Base-by-base conservation (phyloP, 169 alveolate species). In the Cystoisospora suis region DNA sequence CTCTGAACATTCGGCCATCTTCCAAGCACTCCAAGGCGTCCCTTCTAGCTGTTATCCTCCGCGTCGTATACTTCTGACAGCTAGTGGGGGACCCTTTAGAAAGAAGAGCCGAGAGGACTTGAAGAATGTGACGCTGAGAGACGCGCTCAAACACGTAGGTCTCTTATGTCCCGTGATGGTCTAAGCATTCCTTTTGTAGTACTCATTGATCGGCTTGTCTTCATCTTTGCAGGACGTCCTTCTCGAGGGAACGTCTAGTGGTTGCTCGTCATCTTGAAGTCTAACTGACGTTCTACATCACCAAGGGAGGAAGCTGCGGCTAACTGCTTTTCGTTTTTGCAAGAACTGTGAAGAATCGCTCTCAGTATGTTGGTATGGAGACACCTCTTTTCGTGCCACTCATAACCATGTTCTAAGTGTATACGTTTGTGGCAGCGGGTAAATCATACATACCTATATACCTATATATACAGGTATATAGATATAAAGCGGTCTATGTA, bases 1-100 rank as follows among this genome's bases (percentile, higher is more conserved):
- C 88, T 95, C 97, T 1, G 98, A 96, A 88, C 98, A 96, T 91
- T 94, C 95, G 61, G 98, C 98, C 56, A 93, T 96, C 42, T 96
- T 93, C 87, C 98, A 96, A 90, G 96, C 97, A 47, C 90, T 96
- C 42, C 94, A 94, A 69, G 94, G 92, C 12, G 83, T 59, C 56
- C 72, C 83, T 15, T 72, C 79, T 72, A 9, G 47, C 3, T 56
- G 72, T 38, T 46, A 47, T 29, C 86, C 92, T 42, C 65, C 77
- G 3, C 6, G 83, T 15, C 69, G 58, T 44, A 44, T 91, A 17
- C 56, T 91, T n/a, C 88, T 91, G 23, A 65, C 89, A 27, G 94
- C 94, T 0, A 45, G 75, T 59, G 94, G 94, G 65, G 94, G 94
- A 12, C 91, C 94, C 58, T 91, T 91, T 45, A 49, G 91, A 29